Evolutionary conservation across 169 alveolate species (phyloP).

Genomic region (Eimeria falciformis): DNA sequence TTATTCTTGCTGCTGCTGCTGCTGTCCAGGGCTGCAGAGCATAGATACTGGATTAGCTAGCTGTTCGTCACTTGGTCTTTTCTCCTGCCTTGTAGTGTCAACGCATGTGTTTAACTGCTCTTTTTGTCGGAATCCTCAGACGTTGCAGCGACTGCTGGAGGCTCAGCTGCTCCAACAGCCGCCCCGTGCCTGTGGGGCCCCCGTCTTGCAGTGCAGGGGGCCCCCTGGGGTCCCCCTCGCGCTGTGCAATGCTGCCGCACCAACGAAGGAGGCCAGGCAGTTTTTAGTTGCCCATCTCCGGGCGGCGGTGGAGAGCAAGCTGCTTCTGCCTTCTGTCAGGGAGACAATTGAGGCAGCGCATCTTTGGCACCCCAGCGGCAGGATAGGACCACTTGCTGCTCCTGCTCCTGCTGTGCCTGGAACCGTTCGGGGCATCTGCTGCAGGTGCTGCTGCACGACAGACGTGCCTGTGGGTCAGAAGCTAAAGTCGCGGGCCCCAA

Average conservation of each 20-base stretch:
- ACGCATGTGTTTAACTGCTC: not conserved
- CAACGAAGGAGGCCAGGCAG: not conserved
- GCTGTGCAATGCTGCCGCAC: conserved; percentile 39
- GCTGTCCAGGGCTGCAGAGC: too few species aligned
- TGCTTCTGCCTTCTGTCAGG: conserved; percentile 3
- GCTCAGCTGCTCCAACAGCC: conserved; percentile 19
- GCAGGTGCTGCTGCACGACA: not conserved
- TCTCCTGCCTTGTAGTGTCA: too few species aligned
- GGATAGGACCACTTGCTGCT: not conserved
- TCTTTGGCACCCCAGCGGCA: conserved; percentile 18
- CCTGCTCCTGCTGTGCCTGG: not conserved
- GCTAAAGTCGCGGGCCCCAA: not conserved
- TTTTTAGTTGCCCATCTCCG: not conserved
- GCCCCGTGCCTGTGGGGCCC: not conserved
- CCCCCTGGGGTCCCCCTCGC: not conserved
- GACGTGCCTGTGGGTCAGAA: not conserved
- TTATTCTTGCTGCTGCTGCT: conserved; percentile 14
- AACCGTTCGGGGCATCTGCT: not conserved
- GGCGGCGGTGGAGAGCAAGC: conserved; percentile 34
- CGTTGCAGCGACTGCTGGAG: conserved; percentile 32
- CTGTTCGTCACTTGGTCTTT: too few species aligned
- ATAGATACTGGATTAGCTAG: too few species aligned
- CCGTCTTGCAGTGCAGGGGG: not conserved
- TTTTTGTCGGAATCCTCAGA: not conserved
- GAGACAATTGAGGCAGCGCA: not conserved